phyloP scores from a whole-genome alignment of 208 protist species.

The Acanthamoeba healyi region DNA sequence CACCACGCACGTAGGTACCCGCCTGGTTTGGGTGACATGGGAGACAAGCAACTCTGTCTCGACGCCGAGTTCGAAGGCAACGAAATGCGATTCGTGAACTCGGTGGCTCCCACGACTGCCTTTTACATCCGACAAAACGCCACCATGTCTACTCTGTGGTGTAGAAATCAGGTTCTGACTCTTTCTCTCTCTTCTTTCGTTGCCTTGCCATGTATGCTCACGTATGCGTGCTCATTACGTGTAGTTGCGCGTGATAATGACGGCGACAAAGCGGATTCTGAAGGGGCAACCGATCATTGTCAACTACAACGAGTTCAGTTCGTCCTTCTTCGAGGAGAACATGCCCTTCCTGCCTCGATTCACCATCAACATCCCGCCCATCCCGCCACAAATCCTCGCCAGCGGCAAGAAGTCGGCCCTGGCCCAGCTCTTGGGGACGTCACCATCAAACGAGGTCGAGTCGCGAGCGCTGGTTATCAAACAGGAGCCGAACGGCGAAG shows the following conservation, averaged over 20 bases:
- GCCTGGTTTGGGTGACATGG: background rate
- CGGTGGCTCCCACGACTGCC: constrained; percentile 42
- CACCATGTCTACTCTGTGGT: constrained; percentile 45
- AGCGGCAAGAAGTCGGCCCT: constrained; percentile 49
- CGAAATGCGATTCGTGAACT: constrained; percentile 63
- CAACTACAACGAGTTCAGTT: constrained; percentile 63
- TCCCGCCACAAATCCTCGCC: constrained; percentile 1
- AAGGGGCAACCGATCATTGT: constrained; percentile 64
- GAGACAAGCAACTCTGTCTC: constrained; percentile 36
- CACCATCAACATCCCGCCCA: constrained; percentile 24
- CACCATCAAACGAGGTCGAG: background rate
- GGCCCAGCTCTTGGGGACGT: background rate
- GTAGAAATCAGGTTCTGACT: background rate
- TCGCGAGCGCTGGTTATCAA: background rate
- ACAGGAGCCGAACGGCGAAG: background rate
- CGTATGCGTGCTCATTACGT: background rate
- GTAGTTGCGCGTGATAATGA: constrained; percentile 42
- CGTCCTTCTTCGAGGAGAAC: constrained; percentile 72
- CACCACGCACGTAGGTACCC: background rate
- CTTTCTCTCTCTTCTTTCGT: background rate
- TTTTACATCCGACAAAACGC: constrained; percentile 74
- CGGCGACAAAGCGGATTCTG: background rate
- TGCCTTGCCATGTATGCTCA: background rate
- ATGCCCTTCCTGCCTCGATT: constrained; percentile 38
- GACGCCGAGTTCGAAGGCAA: constrained; percentile 61